A percentile compares a stretch with the other conserved stretches of the same genome.
Conservation (phyloP, 1,284 basidiomycete genomes). For the Psilocybe mexicana region DNA sequence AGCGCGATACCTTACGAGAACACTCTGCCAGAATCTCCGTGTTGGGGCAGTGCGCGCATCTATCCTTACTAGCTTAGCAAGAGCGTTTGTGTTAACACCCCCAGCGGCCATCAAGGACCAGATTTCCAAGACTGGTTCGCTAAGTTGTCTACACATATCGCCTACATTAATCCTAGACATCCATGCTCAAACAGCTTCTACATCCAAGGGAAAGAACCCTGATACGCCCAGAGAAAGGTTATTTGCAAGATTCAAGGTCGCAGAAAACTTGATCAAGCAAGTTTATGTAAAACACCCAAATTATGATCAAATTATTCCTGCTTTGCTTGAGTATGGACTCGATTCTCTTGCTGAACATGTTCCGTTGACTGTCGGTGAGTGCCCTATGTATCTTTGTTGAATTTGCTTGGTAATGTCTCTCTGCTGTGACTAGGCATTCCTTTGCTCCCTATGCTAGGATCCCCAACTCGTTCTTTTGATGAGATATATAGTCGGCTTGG, state of each 20-base stretch:
- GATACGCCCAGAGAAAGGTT: constrained; percentile 50
- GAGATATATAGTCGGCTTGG: constrained; percentile 80
- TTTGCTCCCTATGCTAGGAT: constrained; percentile 74
- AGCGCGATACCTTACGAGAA: constrained; percentile 81
- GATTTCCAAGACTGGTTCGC: constrained; percentile 10
- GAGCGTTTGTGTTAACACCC: constrained; percentile 73
- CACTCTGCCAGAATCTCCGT: constrained; percentile 79
- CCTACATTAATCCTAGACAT: constrained; percentile 40
- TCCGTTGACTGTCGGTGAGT: constrained; percentile 70
- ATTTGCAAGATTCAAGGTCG: constrained; percentile 46
- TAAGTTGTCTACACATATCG: constrained; percentile 35
- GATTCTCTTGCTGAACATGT: constrained; percentile 65
- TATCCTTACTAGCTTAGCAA: constrained; percentile 80
- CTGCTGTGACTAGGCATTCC: constrained; percentile 56
- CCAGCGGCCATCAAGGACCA: constrained; percentile 23
- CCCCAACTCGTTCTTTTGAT: constrained; percentile 81
- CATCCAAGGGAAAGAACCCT: constrained; percentile 44
- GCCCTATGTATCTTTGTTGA: background rate
- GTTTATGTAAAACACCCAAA: constrained; percentile 90
- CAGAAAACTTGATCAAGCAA: constrained; percentile 69
- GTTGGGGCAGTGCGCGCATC: constrained; percentile 88
- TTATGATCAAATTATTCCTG: constrained; percentile 77
- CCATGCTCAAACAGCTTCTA: constrained; percentile 31
- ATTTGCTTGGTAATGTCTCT: background rate
- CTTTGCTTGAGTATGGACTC: constrained; percentile 63